Conservation (phyloP, 1,284 basidiomycete genomes). For the Anthracocystis walkeri region DNA sequence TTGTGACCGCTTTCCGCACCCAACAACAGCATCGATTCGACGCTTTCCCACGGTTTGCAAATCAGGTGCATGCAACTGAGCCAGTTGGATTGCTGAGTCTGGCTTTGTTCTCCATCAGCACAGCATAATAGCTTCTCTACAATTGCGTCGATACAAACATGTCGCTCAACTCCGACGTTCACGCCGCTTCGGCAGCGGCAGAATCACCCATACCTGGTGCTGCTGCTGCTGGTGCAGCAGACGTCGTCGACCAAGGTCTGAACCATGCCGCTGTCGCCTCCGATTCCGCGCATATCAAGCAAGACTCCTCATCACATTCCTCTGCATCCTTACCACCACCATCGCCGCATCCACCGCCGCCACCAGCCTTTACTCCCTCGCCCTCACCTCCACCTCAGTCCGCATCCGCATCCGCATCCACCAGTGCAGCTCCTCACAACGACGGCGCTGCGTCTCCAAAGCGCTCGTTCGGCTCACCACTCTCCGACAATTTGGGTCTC, state of each 20-base stretch:
- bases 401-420: slow-evolving; percentile 5
- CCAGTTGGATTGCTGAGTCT: not conserved
- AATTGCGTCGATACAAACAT: not conserved
- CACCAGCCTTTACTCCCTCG: slow-evolving; percentile 45
- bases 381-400: slow-evolving; percentile 37
- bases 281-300: slow-evolving; percentile 4
- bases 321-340: slow-evolving; percentile 30
- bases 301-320: slow-evolving; percentile 16
- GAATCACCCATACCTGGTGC: not conserved
- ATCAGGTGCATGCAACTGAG: not conserved
- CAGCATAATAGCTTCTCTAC: not conserved
- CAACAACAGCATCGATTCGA: not conserved
- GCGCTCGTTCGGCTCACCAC: not conserved
- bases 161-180: slow-evolving; percentile 1
- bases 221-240: not conserved
- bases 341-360: slow-evolving; percentile 33
- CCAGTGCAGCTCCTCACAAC: not conserved
- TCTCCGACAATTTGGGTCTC: not conserved
- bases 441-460: not conserved
- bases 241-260: not conserved
- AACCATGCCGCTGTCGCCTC: slow-evolving; percentile 1
- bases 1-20: slow-evolving; percentile 10
- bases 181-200: slow-evolving; percentile 1
- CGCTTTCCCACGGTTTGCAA: not conserved
- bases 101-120: not conserved